phyloP scores from a whole-genome alignment of 2,329 filamentous ascomycete species.

The Penicillium freii region DNA sequence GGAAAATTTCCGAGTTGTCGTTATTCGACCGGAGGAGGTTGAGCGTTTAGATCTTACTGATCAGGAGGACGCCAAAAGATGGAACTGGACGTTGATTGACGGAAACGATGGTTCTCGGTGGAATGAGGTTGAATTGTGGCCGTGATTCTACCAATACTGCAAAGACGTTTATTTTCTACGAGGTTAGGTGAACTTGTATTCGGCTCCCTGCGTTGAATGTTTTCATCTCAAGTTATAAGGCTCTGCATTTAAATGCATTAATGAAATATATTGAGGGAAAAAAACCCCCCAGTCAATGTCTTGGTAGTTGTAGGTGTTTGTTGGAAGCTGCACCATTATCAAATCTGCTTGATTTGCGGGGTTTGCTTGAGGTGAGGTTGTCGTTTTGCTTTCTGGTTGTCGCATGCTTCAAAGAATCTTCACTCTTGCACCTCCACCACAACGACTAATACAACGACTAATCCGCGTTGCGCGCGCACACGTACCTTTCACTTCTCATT shows the following conservation, averaged over 20 bases:
- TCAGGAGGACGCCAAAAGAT: conserved; percentile 61
- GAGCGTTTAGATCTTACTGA: conserved; percentile 72
- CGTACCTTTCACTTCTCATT: neutral
- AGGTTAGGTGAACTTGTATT: neutral
- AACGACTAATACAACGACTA: neutral
- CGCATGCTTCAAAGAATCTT: neutral
- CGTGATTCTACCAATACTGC: conserved; percentile 33
- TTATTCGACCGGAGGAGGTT: conserved; percentile 77
- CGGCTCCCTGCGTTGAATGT: neutral
- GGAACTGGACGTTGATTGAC: conserved; percentile 62
- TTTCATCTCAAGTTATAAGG: neutral
- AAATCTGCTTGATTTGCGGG: neutral
- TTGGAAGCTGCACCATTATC: neutral
- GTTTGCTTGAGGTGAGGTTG: neutral
- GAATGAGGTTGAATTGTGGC: conserved; percentile 70
- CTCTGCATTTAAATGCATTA: neutral
- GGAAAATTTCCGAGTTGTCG: conserved; percentile 77
- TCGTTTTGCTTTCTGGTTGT: neutral
- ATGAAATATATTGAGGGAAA: too few species aligned
- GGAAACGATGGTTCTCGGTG: conserved; percentile 52
- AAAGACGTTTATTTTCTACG: neutral
- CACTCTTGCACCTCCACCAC: neutral
- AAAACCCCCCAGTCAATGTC: too few species aligned
- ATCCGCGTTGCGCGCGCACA: neutral
- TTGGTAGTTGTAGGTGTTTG: neutral